Conservation (phyloP, 176 grass and related monocot species). For the Aechmea fasciata region DNA sequence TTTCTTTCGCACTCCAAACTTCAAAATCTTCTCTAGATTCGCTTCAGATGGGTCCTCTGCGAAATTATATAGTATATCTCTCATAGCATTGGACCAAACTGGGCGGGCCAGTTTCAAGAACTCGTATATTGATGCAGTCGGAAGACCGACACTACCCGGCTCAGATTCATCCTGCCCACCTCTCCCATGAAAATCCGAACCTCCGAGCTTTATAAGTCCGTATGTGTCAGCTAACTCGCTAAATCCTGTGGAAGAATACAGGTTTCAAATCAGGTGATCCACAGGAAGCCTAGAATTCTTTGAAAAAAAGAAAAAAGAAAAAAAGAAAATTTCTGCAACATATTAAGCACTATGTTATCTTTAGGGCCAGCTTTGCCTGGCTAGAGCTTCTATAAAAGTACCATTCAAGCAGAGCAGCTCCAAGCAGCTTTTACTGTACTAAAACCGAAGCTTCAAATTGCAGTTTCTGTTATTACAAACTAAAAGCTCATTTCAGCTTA, state of each 20-base stretch:
- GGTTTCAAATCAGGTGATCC: not conserved
- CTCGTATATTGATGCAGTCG: constrained; percentile 40
- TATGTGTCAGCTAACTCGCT: constrained; percentile 61
- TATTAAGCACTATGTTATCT: not conserved
- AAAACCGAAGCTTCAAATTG: too few relatives aligned
- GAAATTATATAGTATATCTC: constrained; percentile 59
- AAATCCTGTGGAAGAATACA: constrained; percentile 44
- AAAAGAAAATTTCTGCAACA: not conserved
- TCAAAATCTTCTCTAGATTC: constrained; percentile 55
- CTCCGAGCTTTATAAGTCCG: constrained; percentile 75
- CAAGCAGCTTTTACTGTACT: too few relatives aligned
- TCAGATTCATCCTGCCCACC: constrained; percentile 70
- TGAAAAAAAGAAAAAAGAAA: constrained; percentile 5
- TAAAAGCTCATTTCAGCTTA: too few relatives aligned
- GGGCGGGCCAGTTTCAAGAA: constrained; percentile 74
- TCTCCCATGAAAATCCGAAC: constrained; percentile 97
- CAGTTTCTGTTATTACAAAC: too few relatives aligned
- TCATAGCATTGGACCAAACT: constrained; percentile 71
- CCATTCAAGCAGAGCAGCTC: too few relatives aligned
- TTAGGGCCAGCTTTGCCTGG: too few relatives aligned
- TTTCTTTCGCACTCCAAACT: constrained; percentile 41
- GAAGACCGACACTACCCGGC: constrained; percentile 59
- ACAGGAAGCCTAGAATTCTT: constrained; percentile 7
- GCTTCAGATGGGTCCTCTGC: constrained; percentile 49
- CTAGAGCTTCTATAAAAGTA: too few relatives aligned